These are phyloP conservation scores for Nakazawaea ishiwadae DNA, from an alignment of 805 yeast genomes.

Conservation along the genomic window DNA sequence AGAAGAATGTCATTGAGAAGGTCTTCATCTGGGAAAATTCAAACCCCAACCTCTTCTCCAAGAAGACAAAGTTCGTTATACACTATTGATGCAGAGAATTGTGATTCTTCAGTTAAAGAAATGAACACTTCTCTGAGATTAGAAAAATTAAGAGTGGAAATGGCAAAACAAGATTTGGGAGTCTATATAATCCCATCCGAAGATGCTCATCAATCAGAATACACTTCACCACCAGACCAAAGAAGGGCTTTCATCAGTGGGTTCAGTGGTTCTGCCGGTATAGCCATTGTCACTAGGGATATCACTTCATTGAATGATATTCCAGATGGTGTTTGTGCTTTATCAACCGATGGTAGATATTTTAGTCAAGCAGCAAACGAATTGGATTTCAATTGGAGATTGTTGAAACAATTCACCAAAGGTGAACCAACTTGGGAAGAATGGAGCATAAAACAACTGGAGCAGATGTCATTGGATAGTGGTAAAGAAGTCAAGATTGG, in stretches of 20 bases:
- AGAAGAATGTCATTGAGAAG: slow-evolving; percentile 25
- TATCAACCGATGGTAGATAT: slow-evolving; percentile 59
- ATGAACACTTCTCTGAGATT: slow-evolving; percentile 60
- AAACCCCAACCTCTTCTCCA: slow-evolving; percentile 24
- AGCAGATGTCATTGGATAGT: slow-evolving; percentile 43
- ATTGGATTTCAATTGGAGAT: slow-evolving; percentile 55
- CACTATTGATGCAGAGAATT: slow-evolving; percentile 13
- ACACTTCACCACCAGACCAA: slow-evolving; percentile 49
- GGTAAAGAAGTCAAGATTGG: slow-evolving; percentile 29
- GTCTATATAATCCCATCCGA: slow-evolving; percentile 63
- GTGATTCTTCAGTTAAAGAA: slow-evolving; percentile 27
- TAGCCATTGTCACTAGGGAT: slow-evolving; percentile 54
- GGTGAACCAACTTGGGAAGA: slow-evolving; percentile 54
- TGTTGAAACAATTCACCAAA: slow-evolving; percentile 46
- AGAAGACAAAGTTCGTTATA: slow-evolving; percentile 12
- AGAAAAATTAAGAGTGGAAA: slow-evolving; percentile 51
- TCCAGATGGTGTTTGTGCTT: slow-evolving; percentile 52
- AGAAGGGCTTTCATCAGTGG: slow-evolving; percentile 54
- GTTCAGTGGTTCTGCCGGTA: slow-evolving; percentile 58
- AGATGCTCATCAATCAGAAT: slow-evolving; percentile 64
- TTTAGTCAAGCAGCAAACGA: slow-evolving; percentile 55
- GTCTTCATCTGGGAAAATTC: slow-evolving; percentile 25
- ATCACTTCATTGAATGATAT: slow-evolving; percentile 41
- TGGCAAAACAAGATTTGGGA: slow-evolving; percentile 60
- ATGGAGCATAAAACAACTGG: slow-evolving; percentile 50